Evolutionary conservation across 768 basidiomycete genomes (phyloP).

Genomic region (Rubroboletus satanas): DNA sequence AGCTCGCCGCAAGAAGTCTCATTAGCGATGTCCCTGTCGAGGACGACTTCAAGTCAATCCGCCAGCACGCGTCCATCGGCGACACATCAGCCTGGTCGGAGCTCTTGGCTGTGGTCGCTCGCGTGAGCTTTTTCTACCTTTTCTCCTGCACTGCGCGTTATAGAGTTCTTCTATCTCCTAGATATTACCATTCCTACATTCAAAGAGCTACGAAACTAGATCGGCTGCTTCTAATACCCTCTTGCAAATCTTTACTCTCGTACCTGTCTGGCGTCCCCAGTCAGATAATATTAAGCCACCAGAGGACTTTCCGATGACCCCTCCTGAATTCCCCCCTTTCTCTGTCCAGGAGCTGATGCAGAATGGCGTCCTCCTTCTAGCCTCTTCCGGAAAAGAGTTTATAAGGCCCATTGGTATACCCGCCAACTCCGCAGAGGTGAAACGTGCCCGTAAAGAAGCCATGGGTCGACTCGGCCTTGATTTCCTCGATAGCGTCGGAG

Average conservation of each 20-base stretch:
- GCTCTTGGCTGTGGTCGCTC: conserved; percentile 84
- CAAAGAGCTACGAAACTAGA: conserved; percentile 89
- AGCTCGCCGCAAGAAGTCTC: conserved; percentile 83
- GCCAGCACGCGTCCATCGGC: conserved; percentile 52
- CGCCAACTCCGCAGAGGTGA: conserved; percentile 73
- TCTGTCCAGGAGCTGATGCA: conserved; percentile 73
- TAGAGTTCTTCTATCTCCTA: conserved; percentile 28
- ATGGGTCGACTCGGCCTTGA: conserved; percentile 86
- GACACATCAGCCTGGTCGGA: conserved; percentile 87
- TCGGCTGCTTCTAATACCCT: conserved; percentile 85
- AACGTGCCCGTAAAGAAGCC: conserved; percentile 82
- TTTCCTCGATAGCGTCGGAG: conserved; percentile 72
- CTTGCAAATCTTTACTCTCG: conserved; percentile 78
- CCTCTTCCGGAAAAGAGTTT: conserved; percentile 94
- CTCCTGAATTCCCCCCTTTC: conserved; percentile 68
- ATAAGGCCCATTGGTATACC: conserved; percentile 67
- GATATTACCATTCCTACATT: conserved; percentile 89
- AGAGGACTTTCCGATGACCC: conserved; percentile 25
- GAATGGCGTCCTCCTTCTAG: conserved; percentile 76
- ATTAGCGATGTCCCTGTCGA: conserved; percentile 77
- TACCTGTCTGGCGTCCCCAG: conserved; percentile 69
- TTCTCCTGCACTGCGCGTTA: neutral
- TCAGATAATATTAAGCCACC: conserved; percentile 25
- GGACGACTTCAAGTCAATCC: conserved; percentile 63
- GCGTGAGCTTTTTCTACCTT: conserved; percentile 44